These are phyloP conservation scores for Nepenthes mirabilis DNA, from an alignment of 148 eudicot species.

Conservation along the genomic window DNA sequence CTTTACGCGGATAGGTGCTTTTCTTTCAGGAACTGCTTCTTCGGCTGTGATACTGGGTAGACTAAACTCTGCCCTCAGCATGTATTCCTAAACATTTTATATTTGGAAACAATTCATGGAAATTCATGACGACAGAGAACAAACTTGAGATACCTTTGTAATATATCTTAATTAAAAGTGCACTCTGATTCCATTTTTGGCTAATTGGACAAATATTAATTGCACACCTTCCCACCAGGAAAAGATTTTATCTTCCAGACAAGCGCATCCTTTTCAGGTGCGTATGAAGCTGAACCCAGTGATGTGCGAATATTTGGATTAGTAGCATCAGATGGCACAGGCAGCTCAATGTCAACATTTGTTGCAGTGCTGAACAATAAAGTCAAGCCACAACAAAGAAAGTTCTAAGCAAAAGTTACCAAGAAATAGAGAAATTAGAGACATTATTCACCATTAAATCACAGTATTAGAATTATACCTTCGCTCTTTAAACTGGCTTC, in stretches of 20 bases:
- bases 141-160: not conserved
- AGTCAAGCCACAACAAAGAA: not conserved
- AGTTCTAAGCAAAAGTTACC: not conserved
- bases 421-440: not conserved
- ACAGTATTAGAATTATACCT: constrained; percentile 29
- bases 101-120: not conserved
- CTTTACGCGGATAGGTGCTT: constrained; percentile 86
- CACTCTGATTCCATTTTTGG: too few species aligned
- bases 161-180: too few species aligned
- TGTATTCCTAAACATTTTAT: constrained; percentile 42
- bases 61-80: constrained; percentile 79
- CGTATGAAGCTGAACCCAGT: constrained; percentile 94
- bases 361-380: constrained; percentile 63
- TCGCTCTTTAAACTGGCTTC: constrained; percentile 93
- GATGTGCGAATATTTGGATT: constrained; percentile 92
- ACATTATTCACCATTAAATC: not conserved
- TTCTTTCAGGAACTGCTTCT: constrained; percentile 69
- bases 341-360: constrained; percentile 91
- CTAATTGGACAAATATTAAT: not conserved
- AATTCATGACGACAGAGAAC: not conserved
- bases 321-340: constrained; percentile 84
- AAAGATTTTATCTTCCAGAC: constrained; percentile 95
- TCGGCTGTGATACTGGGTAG: constrained; percentile 75
- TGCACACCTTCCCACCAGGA: constrained; percentile 92
- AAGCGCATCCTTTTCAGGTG: constrained; percentile 80